phyloP scores from a whole-genome alignment of 2,329 filamentous ascomycete species.

The Sporothrix euskadiensis region DNA sequence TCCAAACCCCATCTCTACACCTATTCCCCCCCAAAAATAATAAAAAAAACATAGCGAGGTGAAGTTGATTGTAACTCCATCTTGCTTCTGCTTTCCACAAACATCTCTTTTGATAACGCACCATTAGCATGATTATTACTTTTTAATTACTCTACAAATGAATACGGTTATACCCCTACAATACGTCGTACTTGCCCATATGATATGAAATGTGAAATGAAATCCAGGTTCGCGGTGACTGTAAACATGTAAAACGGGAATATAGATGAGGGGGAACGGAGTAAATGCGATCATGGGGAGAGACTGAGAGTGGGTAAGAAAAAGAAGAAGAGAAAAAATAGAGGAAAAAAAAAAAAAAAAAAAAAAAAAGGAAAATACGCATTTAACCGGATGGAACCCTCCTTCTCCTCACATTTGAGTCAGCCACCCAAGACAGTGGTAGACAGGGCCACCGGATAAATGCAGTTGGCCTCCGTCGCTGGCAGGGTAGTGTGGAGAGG shows the following conservation, averaged over 20 bases:
- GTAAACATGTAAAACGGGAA: not conserved
- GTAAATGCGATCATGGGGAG: not conserved
- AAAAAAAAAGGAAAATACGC: not conserved
- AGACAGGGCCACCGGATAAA: not conserved
- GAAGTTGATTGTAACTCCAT: no score
- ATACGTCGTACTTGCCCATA: no score
- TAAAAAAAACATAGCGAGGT: not conserved
- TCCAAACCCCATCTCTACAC: not conserved
- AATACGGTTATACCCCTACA: slow-evolving; percentile 11
- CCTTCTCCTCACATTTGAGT: not conserved
- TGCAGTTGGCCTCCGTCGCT: not conserved
- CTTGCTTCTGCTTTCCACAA: not conserved
- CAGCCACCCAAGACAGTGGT: not conserved
- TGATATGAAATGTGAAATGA: not conserved
- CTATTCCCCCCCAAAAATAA: not conserved
- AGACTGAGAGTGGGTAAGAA: no score
- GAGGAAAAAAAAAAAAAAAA: no score
- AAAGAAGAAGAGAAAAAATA: no score
- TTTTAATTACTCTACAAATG: slow-evolving; percentile 20
- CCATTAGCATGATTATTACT: not conserved
- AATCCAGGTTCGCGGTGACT: not conserved
- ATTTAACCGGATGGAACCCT: slow-evolving; percentile 6
- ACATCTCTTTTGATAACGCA: not conserved
- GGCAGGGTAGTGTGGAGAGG: not conserved
- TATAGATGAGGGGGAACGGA: not conserved